These are phyloP conservation scores for Stephanodiscus triporus DNA, from an alignment of 108 stramenopile species.

Conservation along the genomic window DNA sequence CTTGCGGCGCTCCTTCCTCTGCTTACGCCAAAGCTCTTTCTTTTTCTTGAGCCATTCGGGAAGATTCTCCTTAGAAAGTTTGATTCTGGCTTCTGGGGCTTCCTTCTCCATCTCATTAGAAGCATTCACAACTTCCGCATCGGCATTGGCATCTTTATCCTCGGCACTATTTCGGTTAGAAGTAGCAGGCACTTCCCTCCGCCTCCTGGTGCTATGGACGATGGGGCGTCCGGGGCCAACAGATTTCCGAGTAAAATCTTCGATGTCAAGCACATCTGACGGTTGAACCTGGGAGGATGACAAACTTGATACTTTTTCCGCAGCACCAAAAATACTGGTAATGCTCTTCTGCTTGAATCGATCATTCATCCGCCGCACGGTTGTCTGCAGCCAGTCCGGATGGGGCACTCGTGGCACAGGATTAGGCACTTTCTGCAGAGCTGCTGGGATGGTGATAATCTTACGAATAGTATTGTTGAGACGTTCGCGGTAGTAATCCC, in stretches of 20 bases:
- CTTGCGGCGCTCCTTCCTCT: conserved; percentile 55
- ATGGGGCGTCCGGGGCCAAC: conserved; percentile 66
- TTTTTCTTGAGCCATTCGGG: conserved; percentile 88
- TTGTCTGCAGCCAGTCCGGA: conserved; percentile 94
- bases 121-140: conserved; percentile 6
- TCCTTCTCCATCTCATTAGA: conserved; percentile 11
- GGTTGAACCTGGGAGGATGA: conserved; percentile 2
- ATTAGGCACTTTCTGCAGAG: conserved; percentile 93
- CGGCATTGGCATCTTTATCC: not conserved
- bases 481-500: conserved; percentile 97
- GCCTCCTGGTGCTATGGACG: conserved; percentile 59
- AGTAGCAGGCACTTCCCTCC: not conserved
- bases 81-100: conserved; percentile 38
- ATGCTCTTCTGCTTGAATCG: conserved; percentile 89
- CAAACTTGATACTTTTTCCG: conserved; percentile 7
- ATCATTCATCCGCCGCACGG: conserved; percentile 86
- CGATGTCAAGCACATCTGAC: conserved; percentile 64
- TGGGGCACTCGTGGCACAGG: conserved; percentile 95
- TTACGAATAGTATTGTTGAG: conserved; percentile 97
- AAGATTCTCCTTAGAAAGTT: conserved; percentile 65
- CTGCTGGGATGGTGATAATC: conserved; percentile 99
- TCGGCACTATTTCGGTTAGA: not conserved
- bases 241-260: conserved; percentile 63
- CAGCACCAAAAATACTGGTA: conserved; percentile 66
- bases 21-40: conserved; percentile 85